Conservation (phyloP, 495 filamentous ascomycete species). For the Trichoderma reesei region DNA sequence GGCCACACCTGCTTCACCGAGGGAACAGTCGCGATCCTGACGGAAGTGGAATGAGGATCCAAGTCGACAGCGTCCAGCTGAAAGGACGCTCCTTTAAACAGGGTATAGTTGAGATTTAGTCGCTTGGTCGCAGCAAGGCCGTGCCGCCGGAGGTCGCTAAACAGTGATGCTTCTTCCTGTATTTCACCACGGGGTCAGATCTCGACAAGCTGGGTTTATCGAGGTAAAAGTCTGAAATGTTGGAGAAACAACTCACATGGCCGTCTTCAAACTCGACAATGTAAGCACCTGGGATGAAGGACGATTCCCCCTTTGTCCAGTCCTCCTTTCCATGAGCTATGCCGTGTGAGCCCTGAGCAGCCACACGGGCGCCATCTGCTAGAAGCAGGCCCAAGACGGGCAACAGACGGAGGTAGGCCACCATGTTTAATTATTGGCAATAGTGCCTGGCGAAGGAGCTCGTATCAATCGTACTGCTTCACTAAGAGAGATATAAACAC, state of each 20-base stretch:
- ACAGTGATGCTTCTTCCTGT: not conserved
- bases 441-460: not conserved
- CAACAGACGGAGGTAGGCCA: not conserved
- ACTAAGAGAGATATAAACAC: too few relatives aligned
- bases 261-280: not conserved
- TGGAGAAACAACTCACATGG: not conserved
- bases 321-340: not conserved
- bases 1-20: conserved; percentile 1
- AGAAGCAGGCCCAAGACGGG: conserved; percentile 1
- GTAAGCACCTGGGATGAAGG: not conserved
- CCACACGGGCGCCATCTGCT: not conserved
- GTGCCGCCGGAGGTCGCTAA: not conserved
- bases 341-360: not conserved
- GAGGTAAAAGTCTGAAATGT: not conserved
- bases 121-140: not conserved
- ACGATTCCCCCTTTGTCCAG: not conserved
- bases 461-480: not conserved
- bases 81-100: not conserved
- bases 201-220: not conserved
- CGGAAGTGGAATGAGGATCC: not conserved
- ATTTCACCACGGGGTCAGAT: not conserved
- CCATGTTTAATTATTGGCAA: not conserved
- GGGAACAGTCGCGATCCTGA: not conserved
- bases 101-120: not conserved
- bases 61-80: not conserved